Base-by-base conservation (phyloP, 2,329 filamentous ascomycete species). In the Trichoderma pleuroti region DNA sequence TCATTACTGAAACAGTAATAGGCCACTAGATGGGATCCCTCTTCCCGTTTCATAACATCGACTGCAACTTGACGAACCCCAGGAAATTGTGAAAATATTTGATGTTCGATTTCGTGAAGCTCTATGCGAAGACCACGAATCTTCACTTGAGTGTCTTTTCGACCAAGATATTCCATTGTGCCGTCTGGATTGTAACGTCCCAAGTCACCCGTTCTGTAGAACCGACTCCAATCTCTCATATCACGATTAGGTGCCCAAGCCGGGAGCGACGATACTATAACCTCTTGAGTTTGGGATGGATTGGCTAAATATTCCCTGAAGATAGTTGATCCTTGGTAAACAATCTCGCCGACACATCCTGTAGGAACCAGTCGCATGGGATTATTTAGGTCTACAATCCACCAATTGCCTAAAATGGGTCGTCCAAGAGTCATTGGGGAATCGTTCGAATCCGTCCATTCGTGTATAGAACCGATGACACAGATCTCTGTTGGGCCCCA, bases 131-230 rank as follows among this genome's bases (percentile, higher is more conserved):
- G 67, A 1, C 67, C 67, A 56, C 67, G 67, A 30, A 70, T 63
- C 24, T 70, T 70, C 8, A 70, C 46, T 21, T 70, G 67, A 7
- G 42, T 64, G 1, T 70, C 67, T 16, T 70, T 70, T 7, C 67
- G 67, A 3, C 59, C 46, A n/a, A 10, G 5, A 8, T 52, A 42
- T 24, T 70, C 67, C 6, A 70, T 10, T 5, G 42, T 56, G 18
- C 67, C 73, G n/a, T 72, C 70, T 0, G 76, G 75, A 46, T 81
- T 76, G 30, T 83, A 83, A 59, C 75, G 75, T 1, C 77, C 84
- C 9, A 86, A 76, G 71, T 86, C 84, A 7, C 84, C 84, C 2
- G 84, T 85, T 70, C 81, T 81, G 73, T 85, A 86, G 3, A 82
- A 71, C 0, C 60, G 67, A 18, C 18, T 26, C 67, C 67, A 70